Conservation (phyloP, 306 rosid genomes). For the Fragaria nilgerrensis region DNA sequence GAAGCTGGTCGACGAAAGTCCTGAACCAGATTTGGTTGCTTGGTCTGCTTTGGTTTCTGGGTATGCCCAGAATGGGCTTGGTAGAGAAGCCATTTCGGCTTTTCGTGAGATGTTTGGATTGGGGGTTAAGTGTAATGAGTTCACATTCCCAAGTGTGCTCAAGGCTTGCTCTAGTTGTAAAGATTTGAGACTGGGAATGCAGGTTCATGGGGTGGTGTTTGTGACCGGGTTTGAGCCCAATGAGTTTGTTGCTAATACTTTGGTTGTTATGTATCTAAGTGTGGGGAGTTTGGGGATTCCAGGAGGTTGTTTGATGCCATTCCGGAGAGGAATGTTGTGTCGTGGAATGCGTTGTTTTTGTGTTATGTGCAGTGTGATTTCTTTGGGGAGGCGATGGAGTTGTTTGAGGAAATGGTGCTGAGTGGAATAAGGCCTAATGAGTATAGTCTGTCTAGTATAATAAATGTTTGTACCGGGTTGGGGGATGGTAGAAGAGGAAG, state of each 20-base stretch:
- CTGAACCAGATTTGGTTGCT: constrained; percentile 63
- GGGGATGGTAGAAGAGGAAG: constrained; percentile 47
- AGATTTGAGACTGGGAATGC: constrained; percentile 55
- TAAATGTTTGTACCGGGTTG: constrained; percentile 68
- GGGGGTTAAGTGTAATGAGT: constrained; percentile 67
- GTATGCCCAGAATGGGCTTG: constrained; percentile 63
- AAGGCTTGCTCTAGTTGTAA: constrained; percentile 67
- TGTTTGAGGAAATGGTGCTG: constrained; percentile 65
- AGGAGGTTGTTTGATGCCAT: constrained; percentile 57
- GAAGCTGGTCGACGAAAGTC: constrained; percentile 55
- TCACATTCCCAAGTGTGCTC: constrained; percentile 66
- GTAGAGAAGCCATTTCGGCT: constrained; percentile 51
- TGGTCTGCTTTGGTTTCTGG: constrained; percentile 88
- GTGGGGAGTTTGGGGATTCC: constrained; percentile 61
- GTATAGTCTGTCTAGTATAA: constrained; percentile 65
- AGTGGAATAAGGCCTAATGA: constrained; percentile 71
- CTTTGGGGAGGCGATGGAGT: constrained; percentile 43
- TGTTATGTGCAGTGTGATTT: constrained; percentile 62
- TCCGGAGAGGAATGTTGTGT: constrained; percentile 53
- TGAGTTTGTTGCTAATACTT: constrained; percentile 71
- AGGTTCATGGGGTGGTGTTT: constrained; percentile 55
- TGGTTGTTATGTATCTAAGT: constrained; percentile 84
- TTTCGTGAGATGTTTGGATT: constrained; percentile 53
- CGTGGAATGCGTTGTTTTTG: constrained; percentile 81
- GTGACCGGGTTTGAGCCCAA: constrained; percentile 73